These are phyloP conservation scores for Sorghum bicolor DNA, from an alignment of 176 grass and related monocot species.

Conservation along the genomic window Sorghum_bicolor_NCBIv3 NC_012870.2:10987501-10988000, in stretches of 20 bases:
- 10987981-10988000: background rate
- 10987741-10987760: conserved; percentile 67
- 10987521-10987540: conserved; percentile 78
- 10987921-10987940: conserved; percentile 35
- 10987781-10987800: conserved; percentile 86
- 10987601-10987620: conserved; percentile 33
- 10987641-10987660: background rate
- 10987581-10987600: conserved; percentile 82
- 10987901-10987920: conserved; percentile 80
- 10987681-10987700: background rate
- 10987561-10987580: conserved; percentile 92
- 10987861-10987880: conserved; percentile 88
- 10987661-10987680: background rate
- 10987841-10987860: conserved; percentile 93
- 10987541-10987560: conserved; percentile 72
- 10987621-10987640: background rate
- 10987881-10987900: conserved; percentile 77
- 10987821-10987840: conserved; percentile 81
- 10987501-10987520: conserved; percentile 94
- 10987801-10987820: conserved; percentile 67
- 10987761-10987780: conserved; percentile 85
- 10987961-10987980: background rate
- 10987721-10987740: conserved; percentile 73
- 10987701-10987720: conserved; percentile 41
- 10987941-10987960: background rate